Evolutionary conservation across 495 filamentous ascomycete species (phyloP).

Genomic region (Aspergillus sclerotiicarbonarius): DNA sequence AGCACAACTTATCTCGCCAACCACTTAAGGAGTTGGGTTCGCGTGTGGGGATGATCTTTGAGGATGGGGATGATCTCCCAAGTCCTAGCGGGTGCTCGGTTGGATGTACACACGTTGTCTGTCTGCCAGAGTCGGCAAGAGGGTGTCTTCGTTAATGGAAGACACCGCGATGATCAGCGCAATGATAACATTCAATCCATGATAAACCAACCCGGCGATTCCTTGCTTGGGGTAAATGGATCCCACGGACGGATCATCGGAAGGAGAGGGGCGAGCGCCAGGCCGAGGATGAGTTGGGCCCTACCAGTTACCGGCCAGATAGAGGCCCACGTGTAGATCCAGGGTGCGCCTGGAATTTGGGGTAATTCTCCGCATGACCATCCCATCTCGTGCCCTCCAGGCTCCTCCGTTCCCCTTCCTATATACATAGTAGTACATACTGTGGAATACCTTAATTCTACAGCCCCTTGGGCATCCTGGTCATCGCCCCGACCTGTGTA

Average conservation of each 20-base stretch:
- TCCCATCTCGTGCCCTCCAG: too few relatives aligned
- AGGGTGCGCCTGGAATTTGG: background rate
- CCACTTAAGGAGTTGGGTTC: constrained; percentile 5
- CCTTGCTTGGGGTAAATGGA: too few relatives aligned
- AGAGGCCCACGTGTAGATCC: background rate
- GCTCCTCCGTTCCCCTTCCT: too few relatives aligned
- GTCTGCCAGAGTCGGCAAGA: background rate
- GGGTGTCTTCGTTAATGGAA: background rate
- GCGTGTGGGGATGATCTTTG: constrained; percentile 4
- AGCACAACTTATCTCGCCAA: background rate
- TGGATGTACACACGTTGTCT: background rate
- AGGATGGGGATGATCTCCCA: background rate
- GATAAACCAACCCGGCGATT: too few relatives aligned
- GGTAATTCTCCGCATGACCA: background rate
- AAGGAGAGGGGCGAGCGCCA: too few relatives aligned
- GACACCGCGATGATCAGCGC: background rate
- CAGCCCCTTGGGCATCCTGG: background rate
- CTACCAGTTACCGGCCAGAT: background rate
- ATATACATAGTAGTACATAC: too few relatives aligned
- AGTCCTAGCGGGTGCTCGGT: background rate
- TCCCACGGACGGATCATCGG: too few relatives aligned
- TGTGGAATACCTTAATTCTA: too few relatives aligned
- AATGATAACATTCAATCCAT: too few relatives aligned
- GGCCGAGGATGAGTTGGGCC: background rate
- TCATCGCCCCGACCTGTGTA: background rate